Percentiles rank a stretch among this genome's conserved stretches.
Evolutionary conservation across 331 rosid genomes (phyloP).

Genomic region (Malus hybrid): DNA sequence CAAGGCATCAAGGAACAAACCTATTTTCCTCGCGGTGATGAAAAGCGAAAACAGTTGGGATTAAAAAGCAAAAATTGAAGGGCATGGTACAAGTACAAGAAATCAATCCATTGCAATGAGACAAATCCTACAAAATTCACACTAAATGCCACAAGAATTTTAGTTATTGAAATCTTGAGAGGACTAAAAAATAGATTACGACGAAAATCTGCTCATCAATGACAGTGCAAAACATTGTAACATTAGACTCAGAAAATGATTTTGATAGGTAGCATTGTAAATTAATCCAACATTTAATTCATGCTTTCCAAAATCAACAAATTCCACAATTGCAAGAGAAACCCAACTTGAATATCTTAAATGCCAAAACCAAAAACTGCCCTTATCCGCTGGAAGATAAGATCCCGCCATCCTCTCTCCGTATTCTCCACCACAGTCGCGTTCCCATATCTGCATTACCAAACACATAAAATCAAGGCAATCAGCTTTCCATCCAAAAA

Average conservation of each 20-base stretch:
- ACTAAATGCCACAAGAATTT: neutral
- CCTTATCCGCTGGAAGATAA: slow-evolving; percentile 75
- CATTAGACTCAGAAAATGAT: neutral
- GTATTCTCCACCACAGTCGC: slow-evolving; percentile 94
- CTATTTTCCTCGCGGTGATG: neutral
- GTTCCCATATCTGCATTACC: slow-evolving; percentile 68
- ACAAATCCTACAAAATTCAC: neutral
- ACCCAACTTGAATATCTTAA: slow-evolving; percentile 21
- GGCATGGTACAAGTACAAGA: neutral
- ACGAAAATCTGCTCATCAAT: neutral
- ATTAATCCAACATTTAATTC: slow-evolving; percentile 8
- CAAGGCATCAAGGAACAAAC: neutral
- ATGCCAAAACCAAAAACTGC: slow-evolving; percentile 92
- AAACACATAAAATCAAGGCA: neutral
- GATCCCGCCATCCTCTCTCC: slow-evolving; percentile 95
- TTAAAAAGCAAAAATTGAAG: neutral
- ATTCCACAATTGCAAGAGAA: slow-evolving; percentile 11
- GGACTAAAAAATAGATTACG: neutral
- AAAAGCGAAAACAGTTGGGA: neutral
- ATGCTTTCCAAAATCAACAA: slow-evolving; percentile 12
- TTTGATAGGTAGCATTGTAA: neutral
- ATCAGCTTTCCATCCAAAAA: neutral
- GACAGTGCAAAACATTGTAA: slow-evolving; percentile 1
- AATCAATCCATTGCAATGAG: neutral
- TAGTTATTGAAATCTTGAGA: neutral